Evolutionary conservation across 129 eudicot genomes (phyloP).

Genomic region (Tanacetum coccineum): DNA sequence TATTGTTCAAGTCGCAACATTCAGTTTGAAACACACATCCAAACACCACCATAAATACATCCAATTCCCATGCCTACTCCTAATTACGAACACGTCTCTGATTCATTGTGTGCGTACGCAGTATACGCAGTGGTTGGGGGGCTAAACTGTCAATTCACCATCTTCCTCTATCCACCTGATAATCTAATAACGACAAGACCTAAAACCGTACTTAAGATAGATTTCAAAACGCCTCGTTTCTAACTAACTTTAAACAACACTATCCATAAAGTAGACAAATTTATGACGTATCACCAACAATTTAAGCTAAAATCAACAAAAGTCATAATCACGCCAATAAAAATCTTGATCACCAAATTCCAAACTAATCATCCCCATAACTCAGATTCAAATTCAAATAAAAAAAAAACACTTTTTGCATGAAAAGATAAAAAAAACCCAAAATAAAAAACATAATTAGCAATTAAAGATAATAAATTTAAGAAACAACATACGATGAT

Average conservation of each 20-base stretch:
- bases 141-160: not conserved
- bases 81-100: not conserved
- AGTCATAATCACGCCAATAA: conserved; percentile 18
- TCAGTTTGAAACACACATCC: not conserved
- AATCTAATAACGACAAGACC: conserved; percentile 18
- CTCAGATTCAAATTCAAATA: conserved; percentile 10
- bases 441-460: no score
- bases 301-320: not conserved
- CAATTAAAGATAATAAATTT: not conserved
- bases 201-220: conserved; percentile 14
- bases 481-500: conserved; percentile 64
- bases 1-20: no score
- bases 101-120: not conserved
- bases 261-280: conserved; percentile 6
- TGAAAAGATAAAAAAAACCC: conserved; percentile 9
- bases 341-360: conserved; percentile 10
- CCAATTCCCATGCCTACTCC: not conserved
- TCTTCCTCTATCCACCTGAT: not conserved
- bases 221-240: not conserved
- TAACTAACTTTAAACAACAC: not conserved
- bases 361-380: conserved; percentile 27
- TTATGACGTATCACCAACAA: not conserved
- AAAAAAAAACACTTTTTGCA: conserved; percentile 25
- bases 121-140: no score
- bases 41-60: conserved; percentile 4